These are phyloP conservation scores for Cynara cardunculus DNA, from an alignment of 129 eudicot species.

Conservation along the genomic window DNA sequence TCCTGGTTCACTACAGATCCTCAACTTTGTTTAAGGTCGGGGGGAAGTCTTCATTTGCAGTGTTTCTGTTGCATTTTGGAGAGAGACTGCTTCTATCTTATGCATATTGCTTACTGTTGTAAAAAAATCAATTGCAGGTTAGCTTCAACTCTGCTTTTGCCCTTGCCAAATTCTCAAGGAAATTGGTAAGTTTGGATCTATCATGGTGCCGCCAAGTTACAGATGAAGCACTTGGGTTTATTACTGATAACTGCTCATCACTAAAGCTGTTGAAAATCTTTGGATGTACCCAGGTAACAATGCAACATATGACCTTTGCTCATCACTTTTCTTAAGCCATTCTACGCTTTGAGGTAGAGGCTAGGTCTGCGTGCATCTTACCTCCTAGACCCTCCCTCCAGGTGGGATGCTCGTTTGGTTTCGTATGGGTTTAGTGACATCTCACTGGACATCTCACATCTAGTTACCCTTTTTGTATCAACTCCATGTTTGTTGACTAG, in stretches of 20 bases:
- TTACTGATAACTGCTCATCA: constrained; percentile 49
- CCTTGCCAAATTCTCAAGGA: constrained; percentile 48
- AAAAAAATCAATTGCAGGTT: constrained; percentile 34
- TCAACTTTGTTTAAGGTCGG: too few species aligned
- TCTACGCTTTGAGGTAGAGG: background rate
- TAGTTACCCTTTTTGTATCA: background rate
- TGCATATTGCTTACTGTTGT: background rate
- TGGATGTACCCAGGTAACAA: constrained; percentile 62
- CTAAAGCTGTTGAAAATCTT: constrained; percentile 54
- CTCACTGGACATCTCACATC: too few species aligned
- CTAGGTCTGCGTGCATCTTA: background rate
- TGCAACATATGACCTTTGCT: background rate
- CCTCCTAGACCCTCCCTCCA: background rate
- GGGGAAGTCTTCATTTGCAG: background rate
- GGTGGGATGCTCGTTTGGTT: background rate
- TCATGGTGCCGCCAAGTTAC: constrained; percentile 61
- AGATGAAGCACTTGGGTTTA: constrained; percentile 46
- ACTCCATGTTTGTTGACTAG: constrained; percentile 11
- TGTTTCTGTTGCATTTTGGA: background rate
- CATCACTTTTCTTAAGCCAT: background rate
- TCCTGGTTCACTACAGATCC: too few species aligned
- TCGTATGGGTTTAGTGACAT: background rate
- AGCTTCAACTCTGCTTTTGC: constrained; percentile 50
- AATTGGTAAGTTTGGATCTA: constrained; percentile 49
- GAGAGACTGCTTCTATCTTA: background rate